Percentiles rank a stretch among this genome's conserved stretches.
These are phyloP conservation scores for Aspergillus ustus DNA, from an alignment of 2,329 filamentous ascomycete species.

Conservation along the genomic window DNA sequence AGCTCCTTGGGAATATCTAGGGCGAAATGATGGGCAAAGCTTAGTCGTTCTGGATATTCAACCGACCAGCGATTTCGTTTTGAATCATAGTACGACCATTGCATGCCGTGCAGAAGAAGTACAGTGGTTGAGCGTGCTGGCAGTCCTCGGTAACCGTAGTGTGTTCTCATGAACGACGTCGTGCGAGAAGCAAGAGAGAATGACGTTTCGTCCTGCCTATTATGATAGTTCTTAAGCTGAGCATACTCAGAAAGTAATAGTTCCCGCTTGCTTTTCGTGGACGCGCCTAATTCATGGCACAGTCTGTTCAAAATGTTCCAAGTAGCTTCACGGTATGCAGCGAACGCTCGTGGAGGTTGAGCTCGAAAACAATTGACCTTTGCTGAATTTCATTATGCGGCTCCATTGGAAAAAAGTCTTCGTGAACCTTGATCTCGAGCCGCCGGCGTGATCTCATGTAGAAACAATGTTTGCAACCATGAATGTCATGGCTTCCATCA, in stretches of 20 bases:
- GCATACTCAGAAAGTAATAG: constrained; percentile 39
- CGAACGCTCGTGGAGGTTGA: constrained; percentile 52
- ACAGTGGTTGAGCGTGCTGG: constrained; percentile 49
- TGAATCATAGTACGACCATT: constrained; percentile 55
- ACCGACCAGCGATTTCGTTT: constrained; percentile 45
- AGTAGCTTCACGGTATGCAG: constrained; percentile 57
- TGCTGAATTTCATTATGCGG: constrained; percentile 27
- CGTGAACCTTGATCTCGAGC: constrained; percentile 54
- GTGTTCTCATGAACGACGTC: constrained; percentile 55
- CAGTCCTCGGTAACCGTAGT: constrained; percentile 52
- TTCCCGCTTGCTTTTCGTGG: constrained; percentile 23
- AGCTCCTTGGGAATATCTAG: constrained; percentile 44
- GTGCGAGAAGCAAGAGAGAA: constrained; percentile 51
- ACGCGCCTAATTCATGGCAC: constrained; percentile 30
- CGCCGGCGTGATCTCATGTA: constrained; percentile 40
- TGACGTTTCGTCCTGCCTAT: constrained; percentile 3
- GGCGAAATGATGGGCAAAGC: constrained; percentile 52
- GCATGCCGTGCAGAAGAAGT: constrained; percentile 53
- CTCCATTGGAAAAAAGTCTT: constrained; percentile 54
- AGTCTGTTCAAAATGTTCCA: constrained; percentile 53
- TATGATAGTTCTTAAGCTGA: constrained; percentile 33
- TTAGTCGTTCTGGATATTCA: constrained; percentile 35
- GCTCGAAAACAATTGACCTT: constrained; percentile 59
- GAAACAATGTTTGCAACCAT: constrained; percentile 52
- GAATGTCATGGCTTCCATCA: constrained; percentile 36